Percentiles rank a stretch among this genome's conserved stretches.
Conservation (phyloP, 257 asterid genomes). For the Echites panduratus region DNA sequence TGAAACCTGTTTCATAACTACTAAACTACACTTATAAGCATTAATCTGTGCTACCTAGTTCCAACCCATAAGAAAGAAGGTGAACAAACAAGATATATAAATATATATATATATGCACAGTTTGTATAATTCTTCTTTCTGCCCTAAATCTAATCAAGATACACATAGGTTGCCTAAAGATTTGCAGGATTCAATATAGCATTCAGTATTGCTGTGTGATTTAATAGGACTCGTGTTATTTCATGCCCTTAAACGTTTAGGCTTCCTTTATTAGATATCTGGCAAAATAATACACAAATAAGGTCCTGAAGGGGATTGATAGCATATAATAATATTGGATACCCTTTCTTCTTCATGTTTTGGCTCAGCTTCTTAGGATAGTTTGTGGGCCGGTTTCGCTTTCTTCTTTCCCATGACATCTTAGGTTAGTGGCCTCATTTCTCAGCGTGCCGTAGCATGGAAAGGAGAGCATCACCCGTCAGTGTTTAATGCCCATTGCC, state of each 20-base stretch:
- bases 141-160: neutral
- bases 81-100: neutral
- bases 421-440: conserved; percentile 34
- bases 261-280: neutral
- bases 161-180: neutral
- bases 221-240: neutral
- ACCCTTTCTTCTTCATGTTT: neutral
- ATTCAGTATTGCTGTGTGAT: neutral
- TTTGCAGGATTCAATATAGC: neutral
- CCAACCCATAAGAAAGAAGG: neutral
- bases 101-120: neutral
- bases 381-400: conserved; percentile 25
- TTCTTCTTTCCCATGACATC: conserved; percentile 24
- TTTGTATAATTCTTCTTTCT: neutral
- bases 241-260: neutral
- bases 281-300: neutral
- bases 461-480: conserved; percentile 40
- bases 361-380: conserved; percentile 22
- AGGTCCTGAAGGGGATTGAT: conserved; percentile 11
- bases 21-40: neutral
- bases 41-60: neutral
- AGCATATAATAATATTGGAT: neutral
- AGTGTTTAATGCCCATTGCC: conserved; percentile 19
- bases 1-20: neutral
- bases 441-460: conserved; percentile 45